A percentile compares a stretch with the other conserved stretches of the same genome.
Conservation (phyloP, 805 yeast genomes). For the Metschnikowia orientalis region DNA sequence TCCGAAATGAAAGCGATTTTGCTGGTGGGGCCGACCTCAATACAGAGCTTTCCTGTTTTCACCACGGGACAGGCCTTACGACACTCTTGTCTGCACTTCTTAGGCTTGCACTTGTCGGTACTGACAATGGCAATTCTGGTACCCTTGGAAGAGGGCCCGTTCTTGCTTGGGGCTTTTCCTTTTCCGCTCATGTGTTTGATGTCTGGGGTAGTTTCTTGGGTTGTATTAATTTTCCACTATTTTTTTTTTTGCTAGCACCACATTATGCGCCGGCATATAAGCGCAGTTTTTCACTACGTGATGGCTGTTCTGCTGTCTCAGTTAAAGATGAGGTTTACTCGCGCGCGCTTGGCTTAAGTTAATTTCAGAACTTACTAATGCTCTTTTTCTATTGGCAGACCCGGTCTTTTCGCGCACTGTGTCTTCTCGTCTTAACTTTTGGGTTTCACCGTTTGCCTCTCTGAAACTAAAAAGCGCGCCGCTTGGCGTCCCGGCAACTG, state of each 20-base stretch:
- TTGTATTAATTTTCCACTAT: not conserved
- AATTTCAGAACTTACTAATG: slow-evolving; percentile 22
- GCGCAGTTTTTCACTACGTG: slow-evolving; percentile 5
- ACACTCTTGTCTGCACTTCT: slow-evolving; percentile 98
- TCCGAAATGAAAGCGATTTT: slow-evolving; percentile 95
- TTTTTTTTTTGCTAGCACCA: slow-evolving; percentile 4
- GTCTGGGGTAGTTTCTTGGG: slow-evolving; percentile 1
- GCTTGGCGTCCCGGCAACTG: too few species aligned
- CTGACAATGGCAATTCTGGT: slow-evolving; percentile 95
- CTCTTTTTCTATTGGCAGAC: slow-evolving; percentile 20
- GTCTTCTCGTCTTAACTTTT: too few species aligned
- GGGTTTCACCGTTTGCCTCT: too few species aligned
- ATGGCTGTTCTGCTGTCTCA: slow-evolving; percentile 7
- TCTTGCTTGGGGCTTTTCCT: slow-evolving; percentile 16
- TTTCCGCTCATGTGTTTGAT: slow-evolving; percentile 17
- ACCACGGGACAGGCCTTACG: slow-evolving; percentile 96
- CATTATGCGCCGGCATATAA: slow-evolving; percentile 1
- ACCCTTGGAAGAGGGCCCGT: slow-evolving; percentile 29
- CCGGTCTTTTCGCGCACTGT: too few species aligned
- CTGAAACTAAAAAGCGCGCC: too few species aligned
- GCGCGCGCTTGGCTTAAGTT: slow-evolving; percentile 15
- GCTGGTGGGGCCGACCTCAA: slow-evolving; percentile 86
- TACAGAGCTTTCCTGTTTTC: slow-evolving; percentile 95
- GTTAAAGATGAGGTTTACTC: slow-evolving; percentile 20
- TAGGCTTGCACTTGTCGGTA: slow-evolving; percentile 94